These are phyloP conservation scores for Phytopythium delawarense DNA, from an alignment of 352 stramenopile species.

Conservation along the genomic window DNA sequence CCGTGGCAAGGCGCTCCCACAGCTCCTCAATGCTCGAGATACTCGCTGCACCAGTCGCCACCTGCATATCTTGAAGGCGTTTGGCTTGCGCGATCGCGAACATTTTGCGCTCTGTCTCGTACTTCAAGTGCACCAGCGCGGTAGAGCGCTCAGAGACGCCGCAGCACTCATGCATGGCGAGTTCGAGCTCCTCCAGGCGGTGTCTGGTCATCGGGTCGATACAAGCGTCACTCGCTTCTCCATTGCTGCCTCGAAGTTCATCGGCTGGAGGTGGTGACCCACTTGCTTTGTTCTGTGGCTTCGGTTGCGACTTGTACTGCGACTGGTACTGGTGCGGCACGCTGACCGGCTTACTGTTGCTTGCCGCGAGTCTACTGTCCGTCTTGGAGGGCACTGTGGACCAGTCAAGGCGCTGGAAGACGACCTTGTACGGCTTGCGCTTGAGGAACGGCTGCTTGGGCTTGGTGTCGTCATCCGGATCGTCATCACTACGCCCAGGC, in stretches of 20 bases:
- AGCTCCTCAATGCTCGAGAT: background rate
- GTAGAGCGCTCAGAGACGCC: slow-evolving; percentile 17
- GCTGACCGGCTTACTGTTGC: slow-evolving; percentile 1
- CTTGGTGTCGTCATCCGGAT: slow-evolving; percentile 7
- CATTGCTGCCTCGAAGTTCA: background rate
- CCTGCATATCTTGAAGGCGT: background rate
- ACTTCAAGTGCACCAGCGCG: slow-evolving; percentile 22
- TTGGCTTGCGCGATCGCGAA: slow-evolving; percentile 12
- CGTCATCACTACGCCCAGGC: slow-evolving; percentile 5
- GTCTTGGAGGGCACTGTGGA: slow-evolving; percentile 52
- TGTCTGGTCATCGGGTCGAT: slow-evolving; percentile 19
- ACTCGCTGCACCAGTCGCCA: background rate
- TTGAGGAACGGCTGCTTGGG: slow-evolving; percentile 38
- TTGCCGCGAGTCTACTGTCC: slow-evolving; percentile 35
- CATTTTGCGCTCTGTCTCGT: slow-evolving; percentile 23
- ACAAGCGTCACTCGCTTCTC: background rate
- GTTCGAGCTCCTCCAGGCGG: slow-evolving; percentile 16
- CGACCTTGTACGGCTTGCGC: slow-evolving; percentile 65
- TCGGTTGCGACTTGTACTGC: slow-evolving; percentile 1
- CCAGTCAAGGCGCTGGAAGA: slow-evolving; percentile 64
- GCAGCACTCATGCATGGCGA: slow-evolving; percentile 23
- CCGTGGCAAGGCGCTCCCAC: background rate
- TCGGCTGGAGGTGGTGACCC: background rate
- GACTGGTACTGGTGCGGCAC: slow-evolving; percentile 1
- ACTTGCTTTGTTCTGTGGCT: background rate